Conservation (phyloP, 805 yeast genomes). For the Priceomyces castillae region DNA sequence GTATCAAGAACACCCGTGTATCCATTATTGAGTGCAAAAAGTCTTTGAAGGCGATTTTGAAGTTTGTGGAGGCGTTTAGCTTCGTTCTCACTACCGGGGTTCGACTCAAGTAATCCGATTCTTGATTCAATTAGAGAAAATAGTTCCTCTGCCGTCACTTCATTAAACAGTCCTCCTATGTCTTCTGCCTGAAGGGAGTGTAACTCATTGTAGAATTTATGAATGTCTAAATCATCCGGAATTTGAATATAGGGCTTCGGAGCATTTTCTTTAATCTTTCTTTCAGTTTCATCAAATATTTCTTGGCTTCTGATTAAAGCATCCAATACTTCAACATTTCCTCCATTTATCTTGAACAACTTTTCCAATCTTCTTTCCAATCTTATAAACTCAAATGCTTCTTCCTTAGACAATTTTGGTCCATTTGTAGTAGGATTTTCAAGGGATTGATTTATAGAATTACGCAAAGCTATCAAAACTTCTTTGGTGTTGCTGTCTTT, state of each 20-base stretch:
- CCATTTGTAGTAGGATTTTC: neutral
- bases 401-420: slow-evolving; percentile 13
- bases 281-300: slow-evolving; percentile 5
- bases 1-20: slow-evolving; percentile 59
- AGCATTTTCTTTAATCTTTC: neutral
- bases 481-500: slow-evolving; percentile 9
- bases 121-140: slow-evolving; percentile 13
- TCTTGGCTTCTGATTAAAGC: slow-evolving; percentile 5
- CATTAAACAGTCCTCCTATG: slow-evolving; percentile 9
- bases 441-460: slow-evolving; percentile 7
- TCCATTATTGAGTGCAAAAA: slow-evolving; percentile 52
- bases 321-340: slow-evolving; percentile 23
- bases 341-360: slow-evolving; percentile 50
- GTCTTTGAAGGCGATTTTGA: neutral
- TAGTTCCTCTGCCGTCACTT: slow-evolving; percentile 13
- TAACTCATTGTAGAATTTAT: slow-evolving; percentile 15
- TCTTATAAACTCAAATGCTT: slow-evolving; percentile 14
- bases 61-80: neutral
- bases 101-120: slow-evolving; percentile 11
- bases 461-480: slow-evolving; percentile 10
- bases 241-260: slow-evolving; percentile 12
- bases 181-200: slow-evolving; percentile 18
- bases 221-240: slow-evolving; percentile 15
- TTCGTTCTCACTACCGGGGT: neutral
- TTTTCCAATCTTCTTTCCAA: slow-evolving; percentile 14